Base-by-base conservation (phyloP, 2,329 filamentous ascomycete species). In the Aureobasidium sp. region DNA sequence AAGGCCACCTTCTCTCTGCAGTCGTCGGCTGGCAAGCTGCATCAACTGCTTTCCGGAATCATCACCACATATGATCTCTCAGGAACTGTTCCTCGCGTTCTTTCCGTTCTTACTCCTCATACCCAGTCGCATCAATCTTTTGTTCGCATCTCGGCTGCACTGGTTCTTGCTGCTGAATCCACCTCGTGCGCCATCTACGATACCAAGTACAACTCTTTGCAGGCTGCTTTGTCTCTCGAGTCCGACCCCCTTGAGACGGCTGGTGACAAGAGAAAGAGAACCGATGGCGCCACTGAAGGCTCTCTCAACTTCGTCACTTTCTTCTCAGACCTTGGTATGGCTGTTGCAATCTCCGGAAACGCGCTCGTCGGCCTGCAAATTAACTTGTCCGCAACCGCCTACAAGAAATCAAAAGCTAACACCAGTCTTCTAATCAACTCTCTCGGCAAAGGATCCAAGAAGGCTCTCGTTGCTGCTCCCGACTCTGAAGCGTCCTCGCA, bases 351-450 rank as follows among this genome's bases (percentile, higher is more conserved):
- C 7, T 74, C 81, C n/a, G 83, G 83, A 35, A 81, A 82, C 47
- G 80, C 84, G 48, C 75, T 93, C 35, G 77, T 90, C 17, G 87
- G 84, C 1, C 79, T 91, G 57, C 88, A 91, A 59, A 68, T 79
- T 17, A 70, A 69, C 42, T 63, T 69, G 15, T 69, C 67, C 8
- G 62, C 68, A 6, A 66, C 69, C 7, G 64, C 70, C 11, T 69
- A 71, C 7, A 78, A 76, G 64, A 70, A 73, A 29, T 65, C 67
- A n/a, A 75, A 70, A 66, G 67, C 68, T 4, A 67, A 71, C 42
- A 72, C 71, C 57, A 86, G 87, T 9, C 77, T 89, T 8, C 75
- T 92, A 29, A 87, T 89, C 37, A 88, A 92, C 69, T 88, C 88
- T 0, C 83, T 92, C 60, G 87, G 88, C 1, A 86, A 86, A 63